Evolutionary conservation across 306 rosid genomes (phyloP), one percentile per base, ranked within the genome.

Genomic region (Sesbania bispinosa): DNA sequence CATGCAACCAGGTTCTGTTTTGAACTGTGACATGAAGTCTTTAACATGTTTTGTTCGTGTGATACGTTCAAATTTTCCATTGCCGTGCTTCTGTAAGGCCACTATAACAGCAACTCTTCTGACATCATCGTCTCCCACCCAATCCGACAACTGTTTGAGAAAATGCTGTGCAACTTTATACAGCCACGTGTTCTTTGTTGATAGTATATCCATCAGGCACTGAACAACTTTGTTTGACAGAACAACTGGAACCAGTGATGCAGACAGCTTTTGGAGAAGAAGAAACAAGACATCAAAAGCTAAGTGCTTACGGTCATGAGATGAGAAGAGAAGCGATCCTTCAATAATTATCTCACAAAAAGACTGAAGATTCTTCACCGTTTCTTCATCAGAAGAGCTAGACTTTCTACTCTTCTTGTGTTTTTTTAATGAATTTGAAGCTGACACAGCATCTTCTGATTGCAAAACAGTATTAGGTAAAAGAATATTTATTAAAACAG

Each of bases 261-360:
- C 95, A 65, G 97, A 86, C 75, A 94, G 48, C 83, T 78, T 91
- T 32, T 86, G 95, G 53, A 89, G 82, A 73, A 86, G 88, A 82
- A 88, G 90, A 54, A 85, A 84, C 43, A 94, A 81, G 79, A 94
- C 77, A 68, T 91, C 95, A 54, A 94, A 88, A 27, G 92, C 97
- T 74, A 94, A 77, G 75, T 82, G 95, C 67, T 94, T 91, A n/a
- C 99, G 96, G 68, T 94, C 99, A 88, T 94, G 99, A 71, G 99
- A 94, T 68, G 99, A 94, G 5, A 78, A 66, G 46, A 94, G 97
- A 86, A 94, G 96, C 10, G 95, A 85, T 75, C 88, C 96, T 75
- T 91, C 99, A 78, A 91, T 77, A 75, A 94, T 79, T 75, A 89
- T 81, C 78, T 90, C 97, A 36, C 88, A 78, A 77, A 94, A 90